Conservation (phyloP, 2,329 filamentous ascomycete species). For the Aspergillus candidus region DNA sequence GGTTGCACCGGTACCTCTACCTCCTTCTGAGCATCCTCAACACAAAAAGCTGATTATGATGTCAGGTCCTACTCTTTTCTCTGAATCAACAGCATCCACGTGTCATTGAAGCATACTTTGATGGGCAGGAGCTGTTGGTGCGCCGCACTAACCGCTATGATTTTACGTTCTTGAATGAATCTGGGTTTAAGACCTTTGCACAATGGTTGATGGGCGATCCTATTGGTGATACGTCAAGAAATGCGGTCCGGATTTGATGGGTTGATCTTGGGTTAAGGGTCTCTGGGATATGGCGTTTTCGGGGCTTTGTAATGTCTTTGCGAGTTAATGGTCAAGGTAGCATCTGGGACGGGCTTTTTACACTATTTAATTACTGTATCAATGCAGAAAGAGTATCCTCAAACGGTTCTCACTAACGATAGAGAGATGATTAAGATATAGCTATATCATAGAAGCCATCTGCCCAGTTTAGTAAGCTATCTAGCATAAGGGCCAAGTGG, state of each 20-base stretch:
- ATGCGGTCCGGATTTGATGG: background rate
- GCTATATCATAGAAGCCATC: too few relatives aligned
- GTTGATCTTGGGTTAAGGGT: too few relatives aligned
- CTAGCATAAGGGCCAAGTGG: too few relatives aligned
- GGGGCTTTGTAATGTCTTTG: too few relatives aligned
- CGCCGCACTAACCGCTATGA: background rate
- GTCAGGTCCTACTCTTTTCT: slow-evolving; percentile 1
- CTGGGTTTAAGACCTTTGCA: slow-evolving; percentile 2
- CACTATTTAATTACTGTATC: too few relatives aligned
- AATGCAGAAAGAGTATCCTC: too few relatives aligned
- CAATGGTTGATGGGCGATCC: slow-evolving; percentile 1
- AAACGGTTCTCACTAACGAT: too few relatives aligned
- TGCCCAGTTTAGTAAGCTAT: too few relatives aligned
- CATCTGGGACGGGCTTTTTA: too few relatives aligned
- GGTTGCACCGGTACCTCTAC: slow-evolving; percentile 5
- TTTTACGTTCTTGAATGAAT: background rate
- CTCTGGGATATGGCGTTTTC: too few relatives aligned
- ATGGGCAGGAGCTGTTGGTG: slow-evolving; percentile 3
- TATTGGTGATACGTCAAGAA: slow-evolving; percentile 1
- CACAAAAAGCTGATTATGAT: background rate
- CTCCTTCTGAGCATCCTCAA: background rate
- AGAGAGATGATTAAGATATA: too few relatives aligned
- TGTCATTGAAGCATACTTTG: slow-evolving; percentile 3
- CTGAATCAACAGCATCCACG: slow-evolving; percentile 1
- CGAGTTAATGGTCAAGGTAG: too few relatives aligned